Percentiles rank a stretch among this genome's conserved stretches.
Evolutionary conservation across 208 protist genomes (phyloP).

Genomic region (Herpetomonas samuelpessoai): DNA sequence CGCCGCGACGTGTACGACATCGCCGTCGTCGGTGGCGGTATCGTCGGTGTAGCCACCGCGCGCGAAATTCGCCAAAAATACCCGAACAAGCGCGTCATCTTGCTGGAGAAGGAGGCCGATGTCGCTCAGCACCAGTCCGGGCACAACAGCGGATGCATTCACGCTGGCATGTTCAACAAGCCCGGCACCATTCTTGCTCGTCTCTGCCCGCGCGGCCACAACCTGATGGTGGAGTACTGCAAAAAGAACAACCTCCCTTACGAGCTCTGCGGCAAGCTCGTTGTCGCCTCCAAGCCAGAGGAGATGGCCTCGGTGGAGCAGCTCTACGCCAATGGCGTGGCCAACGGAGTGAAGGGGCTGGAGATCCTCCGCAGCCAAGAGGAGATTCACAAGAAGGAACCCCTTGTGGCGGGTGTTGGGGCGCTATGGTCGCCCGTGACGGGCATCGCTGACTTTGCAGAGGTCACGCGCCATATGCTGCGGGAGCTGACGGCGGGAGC

Average conservation of each 20-base stretch:
- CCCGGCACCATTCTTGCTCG: slow-evolving; percentile 69
- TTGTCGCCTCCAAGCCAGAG: slow-evolving; percentile 67
- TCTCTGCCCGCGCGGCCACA: slow-evolving; percentile 83
- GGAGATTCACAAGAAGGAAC: slow-evolving; percentile 72
- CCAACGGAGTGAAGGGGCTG: slow-evolving; percentile 84
- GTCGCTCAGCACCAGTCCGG: slow-evolving; percentile 89
- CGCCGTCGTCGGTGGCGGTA: slow-evolving; percentile 85
- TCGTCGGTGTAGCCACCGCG: slow-evolving; percentile 79
- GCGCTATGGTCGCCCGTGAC: slow-evolving; percentile 87
- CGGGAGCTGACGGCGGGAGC: slow-evolving; percentile 41
- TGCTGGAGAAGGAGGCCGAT: slow-evolving; percentile 86
- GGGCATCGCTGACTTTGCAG: slow-evolving; percentile 84
- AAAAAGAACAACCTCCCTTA: slow-evolving; percentile 76
- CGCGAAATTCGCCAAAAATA: slow-evolving; percentile 62
- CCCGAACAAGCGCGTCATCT: slow-evolving; percentile 69
- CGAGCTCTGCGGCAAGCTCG: slow-evolving; percentile 87
- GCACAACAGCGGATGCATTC: slow-evolving; percentile 92
- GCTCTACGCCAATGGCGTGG: slow-evolving; percentile 70
- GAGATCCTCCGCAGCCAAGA: slow-evolving; percentile 59
- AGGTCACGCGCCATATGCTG: slow-evolving; percentile 67
- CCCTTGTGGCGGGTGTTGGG: slow-evolving; percentile 53
- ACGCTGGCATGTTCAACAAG: slow-evolving; percentile 92
- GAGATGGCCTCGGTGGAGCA: slow-evolving; percentile 56
- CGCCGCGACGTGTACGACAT: slow-evolving; percentile 81
- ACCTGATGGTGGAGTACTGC: slow-evolving; percentile 87